A percentile compares a stretch with the other conserved stretches of the same genome.
These are phyloP conservation scores for Colletotrichum plurivorum DNA, from an alignment of 2,329 filamentous ascomycete genomes.

Conservation along the genomic window DNA sequence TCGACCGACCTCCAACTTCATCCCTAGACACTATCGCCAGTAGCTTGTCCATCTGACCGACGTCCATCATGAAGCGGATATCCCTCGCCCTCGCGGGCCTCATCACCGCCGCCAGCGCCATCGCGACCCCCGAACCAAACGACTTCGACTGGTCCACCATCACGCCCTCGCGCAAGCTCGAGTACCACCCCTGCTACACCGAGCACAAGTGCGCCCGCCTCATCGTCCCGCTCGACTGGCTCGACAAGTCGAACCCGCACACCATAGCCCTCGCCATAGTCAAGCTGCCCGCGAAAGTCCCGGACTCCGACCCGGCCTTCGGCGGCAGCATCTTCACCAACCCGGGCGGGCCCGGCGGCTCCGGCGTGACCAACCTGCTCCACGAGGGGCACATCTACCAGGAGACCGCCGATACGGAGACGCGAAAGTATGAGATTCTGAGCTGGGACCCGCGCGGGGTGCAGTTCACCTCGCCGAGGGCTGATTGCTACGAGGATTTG, in stretches of 20 bases:
- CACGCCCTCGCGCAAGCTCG: constrained; percentile 51
- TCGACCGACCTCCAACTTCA: not conserved
- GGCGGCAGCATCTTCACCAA: constrained; percentile 60
- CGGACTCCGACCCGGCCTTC: constrained; percentile 53
- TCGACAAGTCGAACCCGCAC: constrained; percentile 43
- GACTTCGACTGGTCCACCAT: constrained; percentile 55
- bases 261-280: constrained; percentile 57
- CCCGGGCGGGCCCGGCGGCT: constrained; percentile 61
- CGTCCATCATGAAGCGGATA: not conserved
- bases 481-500: constrained; percentile 55
- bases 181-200: constrained; percentile 57
- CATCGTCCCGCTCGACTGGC: constrained; percentile 60
- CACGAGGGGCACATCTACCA: constrained; percentile 42
- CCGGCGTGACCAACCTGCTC: constrained; percentile 52
- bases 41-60: not conserved
- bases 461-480: constrained; percentile 51
- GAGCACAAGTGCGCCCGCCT: constrained; percentile 58
- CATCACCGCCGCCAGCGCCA: not conserved
- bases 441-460: constrained; percentile 62
- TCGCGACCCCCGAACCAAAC: not conserved
- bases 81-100: constrained; percentile 4
- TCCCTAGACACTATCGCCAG: not conserved
- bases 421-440: constrained; percentile 57
- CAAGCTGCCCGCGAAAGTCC: constrained; percentile 56
- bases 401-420: constrained; percentile 44